Evolutionary conservation across 78 protist species (phyloP).

Genomic region (Tieghemostelium lacteum): DNA sequence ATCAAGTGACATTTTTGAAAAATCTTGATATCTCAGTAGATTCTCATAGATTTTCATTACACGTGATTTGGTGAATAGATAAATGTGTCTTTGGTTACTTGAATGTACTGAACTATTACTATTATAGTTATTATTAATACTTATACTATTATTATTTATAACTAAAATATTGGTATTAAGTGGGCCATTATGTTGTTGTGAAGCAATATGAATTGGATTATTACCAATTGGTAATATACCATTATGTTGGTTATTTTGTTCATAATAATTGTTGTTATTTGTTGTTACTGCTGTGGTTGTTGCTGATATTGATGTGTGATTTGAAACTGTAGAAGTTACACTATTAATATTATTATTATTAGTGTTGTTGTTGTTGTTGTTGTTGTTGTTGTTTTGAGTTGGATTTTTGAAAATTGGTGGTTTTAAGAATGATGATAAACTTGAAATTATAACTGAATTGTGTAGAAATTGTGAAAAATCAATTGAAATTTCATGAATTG

Average conservation of each 20-base stretch:
- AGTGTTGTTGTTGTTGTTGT: neutral
- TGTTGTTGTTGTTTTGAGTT: neutral
- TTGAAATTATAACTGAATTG: neutral
- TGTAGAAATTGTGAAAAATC: constrained; percentile 40
- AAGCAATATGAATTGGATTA: neutral
- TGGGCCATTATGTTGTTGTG: neutral
- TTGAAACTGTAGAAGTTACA: neutral
- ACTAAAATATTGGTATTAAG: neutral
- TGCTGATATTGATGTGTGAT: neutral
- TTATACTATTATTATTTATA: neutral
- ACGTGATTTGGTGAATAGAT: constrained; percentile 40
- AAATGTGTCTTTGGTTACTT: constrained; percentile 30
- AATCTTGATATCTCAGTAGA: constrained; percentile 23
- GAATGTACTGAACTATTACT: neutral
- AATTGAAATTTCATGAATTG: constrained; percentile 39
- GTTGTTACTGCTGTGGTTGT: neutral
- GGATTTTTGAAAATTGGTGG: neutral
- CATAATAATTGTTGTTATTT: neutral
- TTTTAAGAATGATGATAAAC: constrained; percentile 25
- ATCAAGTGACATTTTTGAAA: constrained; percentile 32
- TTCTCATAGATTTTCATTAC: constrained; percentile 40
- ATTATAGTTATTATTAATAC: constrained; percentile 5
- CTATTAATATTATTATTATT: neutral
- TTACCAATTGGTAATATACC: too few species aligned
- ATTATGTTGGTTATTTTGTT: neutral